Base-by-base conservation (phyloP, 1,284 basidiomycete species). In the Heterobasidion parviporum region DNA sequence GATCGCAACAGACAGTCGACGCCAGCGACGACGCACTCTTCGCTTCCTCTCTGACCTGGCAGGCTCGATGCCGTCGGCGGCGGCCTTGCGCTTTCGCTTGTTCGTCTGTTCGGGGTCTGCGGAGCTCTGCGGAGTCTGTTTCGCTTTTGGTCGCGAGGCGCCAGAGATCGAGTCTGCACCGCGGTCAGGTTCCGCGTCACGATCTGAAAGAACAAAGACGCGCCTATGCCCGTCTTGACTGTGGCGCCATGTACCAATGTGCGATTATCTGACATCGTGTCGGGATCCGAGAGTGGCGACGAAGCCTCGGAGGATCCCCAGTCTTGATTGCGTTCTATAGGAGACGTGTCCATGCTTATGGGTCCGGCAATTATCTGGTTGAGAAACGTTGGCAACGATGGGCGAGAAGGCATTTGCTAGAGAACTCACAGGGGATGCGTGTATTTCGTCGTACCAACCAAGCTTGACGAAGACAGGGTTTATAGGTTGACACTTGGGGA, bases 371-470 rank as follows among this genome's bases (percentile, higher is more conserved):
- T 44, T 44, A 44, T 14, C 14, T 14, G 41, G 4, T 8, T 20
- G n/a, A 16, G 9, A 16, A 36, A 15, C 16, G 18, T 26, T 26
- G 32, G 16, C 15, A 18, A 32, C 26, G 14, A 32, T 15, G 14
- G 16, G 16, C 9, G 47, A 18, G 16, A 18, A 18, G 47, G 48
- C 9, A 3, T 9, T 14, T 4, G 16, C 43, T 34, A 56, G 53
- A 35, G 34, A 56, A 53, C 54, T 33, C 48, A 54, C 44, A 20
- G 6, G 44, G 34, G 49, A 44, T 38, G 53, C 35, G n/a, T 16
- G 48, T 14, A 8, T 60, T 55, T 61, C 62, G 60, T 83, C 81
- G 58, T 83, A 82, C 78, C 78, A 83, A n/a, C 81, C 81, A 52
- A 65, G 63, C 45, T 62, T 65, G 26, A 71, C 68, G 47, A 64